phyloP scores from a whole-genome alignment of 2,329 filamentous ascomycete species.

The Monosporascus sp. region DNA sequence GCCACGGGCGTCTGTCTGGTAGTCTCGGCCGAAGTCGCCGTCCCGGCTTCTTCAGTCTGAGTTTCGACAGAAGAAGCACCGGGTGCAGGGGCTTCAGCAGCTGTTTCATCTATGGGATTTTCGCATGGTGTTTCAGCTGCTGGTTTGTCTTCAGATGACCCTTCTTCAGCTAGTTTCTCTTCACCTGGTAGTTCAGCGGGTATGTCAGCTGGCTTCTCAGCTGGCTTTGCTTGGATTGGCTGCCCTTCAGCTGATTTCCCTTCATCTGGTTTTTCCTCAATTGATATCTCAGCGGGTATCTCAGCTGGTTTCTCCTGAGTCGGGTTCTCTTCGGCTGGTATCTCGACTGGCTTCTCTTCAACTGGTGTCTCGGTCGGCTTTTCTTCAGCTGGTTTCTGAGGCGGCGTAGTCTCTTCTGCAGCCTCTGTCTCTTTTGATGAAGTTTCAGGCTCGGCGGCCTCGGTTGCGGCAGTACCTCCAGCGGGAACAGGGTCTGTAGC shows the following conservation, averaged over 20 bases:
- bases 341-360: not conserved
- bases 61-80: not conserved
- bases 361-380: not conserved
- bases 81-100: not conserved
- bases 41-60: not conserved
- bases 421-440: not conserved
- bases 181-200: not conserved
- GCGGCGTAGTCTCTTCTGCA: not conserved
- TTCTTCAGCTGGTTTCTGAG: not conserved
- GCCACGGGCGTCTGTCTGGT: not conserved
- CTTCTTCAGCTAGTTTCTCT: not conserved
- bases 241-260: not conserved
- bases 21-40: not conserved
- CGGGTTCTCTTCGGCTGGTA: not conserved
- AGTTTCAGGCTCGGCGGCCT: not conserved
- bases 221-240: not conserved
- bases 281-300: not conserved
- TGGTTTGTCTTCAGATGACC: not conserved
- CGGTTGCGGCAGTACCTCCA: not conserved
- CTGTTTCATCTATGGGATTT: not conserved
- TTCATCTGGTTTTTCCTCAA: not conserved
- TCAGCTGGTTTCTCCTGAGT: not conserved
- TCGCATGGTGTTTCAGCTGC: not conserved
- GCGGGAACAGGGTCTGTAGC: not conserved
- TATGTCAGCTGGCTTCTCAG: not conserved